Percentiles rank a stretch among this genome's conserved stretches.
Evolutionary conservation across 2,329 filamentous ascomycete genomes (phyloP).

Genomic region (Pseudopyricularia javanii): DNA sequence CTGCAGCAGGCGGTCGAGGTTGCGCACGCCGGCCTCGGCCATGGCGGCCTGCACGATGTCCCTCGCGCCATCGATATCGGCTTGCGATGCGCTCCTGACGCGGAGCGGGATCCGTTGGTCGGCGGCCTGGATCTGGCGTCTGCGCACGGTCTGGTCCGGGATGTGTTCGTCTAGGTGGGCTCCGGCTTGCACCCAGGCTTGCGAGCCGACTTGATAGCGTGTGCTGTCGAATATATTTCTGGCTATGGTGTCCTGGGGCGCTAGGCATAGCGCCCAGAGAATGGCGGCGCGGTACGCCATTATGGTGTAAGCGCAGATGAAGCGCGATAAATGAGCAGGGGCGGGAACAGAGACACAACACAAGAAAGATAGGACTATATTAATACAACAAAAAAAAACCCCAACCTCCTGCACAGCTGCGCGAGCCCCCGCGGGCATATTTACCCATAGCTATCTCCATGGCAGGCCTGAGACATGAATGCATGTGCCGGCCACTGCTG

Average conservation of each 20-base stretch:
- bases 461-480: no score
- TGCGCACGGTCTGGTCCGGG: not conserved
- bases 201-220: not conserved
- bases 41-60: slow-evolving; percentile 1
- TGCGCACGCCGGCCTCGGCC: slow-evolving; percentile 1
- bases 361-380: no score
- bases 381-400: no score
- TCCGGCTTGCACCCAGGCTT: not conserved
- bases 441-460: no score
- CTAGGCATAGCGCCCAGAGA: not conserved
- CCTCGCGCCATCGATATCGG: not conserved
- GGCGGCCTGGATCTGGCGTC: not conserved
- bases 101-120: not conserved
- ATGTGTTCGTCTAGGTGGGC: not conserved
- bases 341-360: no score
- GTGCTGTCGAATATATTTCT: not conserved
- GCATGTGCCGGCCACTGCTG: no score
- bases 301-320: not conserved
- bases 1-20: not conserved
- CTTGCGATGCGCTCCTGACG: not conserved
- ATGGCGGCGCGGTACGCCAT: not conserved
- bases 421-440: no score
- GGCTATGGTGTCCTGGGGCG: not conserved
- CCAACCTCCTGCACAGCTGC: no score
- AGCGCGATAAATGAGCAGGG: no score